Conservation (phyloP, 208 protist genomes). For the Porcisia deanei region DNA sequence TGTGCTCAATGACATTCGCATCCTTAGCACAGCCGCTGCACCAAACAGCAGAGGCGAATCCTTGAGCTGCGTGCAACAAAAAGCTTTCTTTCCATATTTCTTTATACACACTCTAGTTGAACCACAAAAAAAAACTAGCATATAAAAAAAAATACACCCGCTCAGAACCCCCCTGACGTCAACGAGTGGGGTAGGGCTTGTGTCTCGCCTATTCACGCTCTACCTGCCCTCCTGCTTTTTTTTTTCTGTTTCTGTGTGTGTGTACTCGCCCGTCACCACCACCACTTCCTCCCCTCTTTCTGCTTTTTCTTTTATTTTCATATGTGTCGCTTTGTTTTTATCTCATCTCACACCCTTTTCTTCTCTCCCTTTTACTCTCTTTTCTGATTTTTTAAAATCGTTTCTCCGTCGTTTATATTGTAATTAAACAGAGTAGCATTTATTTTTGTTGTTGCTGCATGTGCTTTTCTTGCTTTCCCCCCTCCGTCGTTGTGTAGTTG, state of each 20-base stretch:
- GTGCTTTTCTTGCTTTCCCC: background rate
- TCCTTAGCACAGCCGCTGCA: too few relatives aligned
- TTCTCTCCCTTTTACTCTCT: background rate
- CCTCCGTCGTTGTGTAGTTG: background rate
- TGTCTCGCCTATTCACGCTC: background rate
- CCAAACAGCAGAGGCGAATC: background rate
- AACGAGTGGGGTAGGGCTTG: background rate
- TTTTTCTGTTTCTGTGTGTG: background rate
- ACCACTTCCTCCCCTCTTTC: conserved; percentile 12
- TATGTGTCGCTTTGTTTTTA: background rate
- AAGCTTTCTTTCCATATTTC: background rate
- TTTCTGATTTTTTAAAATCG: too few relatives aligned
- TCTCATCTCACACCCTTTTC: background rate
- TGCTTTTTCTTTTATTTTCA: conserved; percentile 13
- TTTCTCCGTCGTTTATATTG: background rate
- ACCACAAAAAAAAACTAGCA: background rate
- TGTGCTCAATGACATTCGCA: too few relatives aligned
- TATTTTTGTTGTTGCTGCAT: background rate
- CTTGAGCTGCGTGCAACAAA: background rate
- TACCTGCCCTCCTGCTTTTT: background rate
- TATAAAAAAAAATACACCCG: too few relatives aligned
- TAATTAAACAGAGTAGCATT: background rate
- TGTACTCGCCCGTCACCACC: background rate
- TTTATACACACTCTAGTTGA: background rate
- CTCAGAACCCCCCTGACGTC: background rate